phyloP scores from a whole-genome alignment of 805 yeast species.

The Metschnikowia corniflorae region DNA sequence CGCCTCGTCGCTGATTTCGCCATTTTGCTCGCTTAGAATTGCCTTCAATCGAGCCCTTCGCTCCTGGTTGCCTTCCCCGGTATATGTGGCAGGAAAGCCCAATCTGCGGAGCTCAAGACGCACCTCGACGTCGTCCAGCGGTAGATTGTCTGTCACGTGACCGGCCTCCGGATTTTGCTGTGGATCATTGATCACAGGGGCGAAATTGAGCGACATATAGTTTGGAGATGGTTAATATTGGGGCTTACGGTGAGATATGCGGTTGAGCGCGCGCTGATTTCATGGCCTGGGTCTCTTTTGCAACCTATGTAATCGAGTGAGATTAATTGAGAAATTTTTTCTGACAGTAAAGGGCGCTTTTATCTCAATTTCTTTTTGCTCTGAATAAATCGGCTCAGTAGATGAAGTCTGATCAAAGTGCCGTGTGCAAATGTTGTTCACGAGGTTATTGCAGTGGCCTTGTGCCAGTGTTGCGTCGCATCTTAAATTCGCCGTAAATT shows the following conservation, averaged over 20 bases:
- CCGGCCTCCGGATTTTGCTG: not conserved
- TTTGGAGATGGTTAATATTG: not conserved
- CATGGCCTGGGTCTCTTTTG: not conserved
- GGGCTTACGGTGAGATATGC: no score
- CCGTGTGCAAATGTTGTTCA: no score
- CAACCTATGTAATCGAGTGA: no score
- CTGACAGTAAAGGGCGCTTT: no score
- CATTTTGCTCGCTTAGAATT: slow-evolving; percentile 34
- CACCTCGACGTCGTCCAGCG: slow-evolving; percentile 59
- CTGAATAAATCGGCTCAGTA: no score
- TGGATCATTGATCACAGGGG: slow-evolving; percentile 16
- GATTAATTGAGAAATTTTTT: no score
- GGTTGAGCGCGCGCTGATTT: not conserved
- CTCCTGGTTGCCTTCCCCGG: slow-evolving; percentile 58
- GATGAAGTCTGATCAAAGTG: no score
- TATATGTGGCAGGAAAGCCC: slow-evolving; percentile 53
- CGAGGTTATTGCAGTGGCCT: no score
- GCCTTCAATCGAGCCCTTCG: slow-evolving; percentile 58
- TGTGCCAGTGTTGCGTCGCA: no score
- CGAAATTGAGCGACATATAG: slow-evolving; percentile 11
- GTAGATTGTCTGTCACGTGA: not conserved
- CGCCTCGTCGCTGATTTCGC: slow-evolving; percentile 4
- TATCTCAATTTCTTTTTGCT: no score
- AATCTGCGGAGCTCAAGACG: slow-evolving; percentile 43
- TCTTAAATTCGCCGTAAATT: no score